Conservation (phyloP, 345 rosid genomes). For the Schrenkiella parvula region DNA sequence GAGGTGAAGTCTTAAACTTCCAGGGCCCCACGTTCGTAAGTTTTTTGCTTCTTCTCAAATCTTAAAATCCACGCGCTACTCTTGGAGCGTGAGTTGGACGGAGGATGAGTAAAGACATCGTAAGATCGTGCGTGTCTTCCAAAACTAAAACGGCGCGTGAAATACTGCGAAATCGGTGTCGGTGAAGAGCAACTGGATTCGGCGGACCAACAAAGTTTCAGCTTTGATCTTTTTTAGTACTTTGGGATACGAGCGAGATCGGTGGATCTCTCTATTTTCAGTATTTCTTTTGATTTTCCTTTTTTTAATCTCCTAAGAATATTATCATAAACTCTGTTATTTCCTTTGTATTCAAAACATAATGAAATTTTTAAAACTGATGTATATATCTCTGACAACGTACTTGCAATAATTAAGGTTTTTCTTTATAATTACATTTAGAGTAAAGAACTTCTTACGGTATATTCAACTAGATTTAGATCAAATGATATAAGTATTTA, state of each 20-base stretch:
- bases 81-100: background rate
- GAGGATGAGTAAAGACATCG: no score
- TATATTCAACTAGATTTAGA: background rate
- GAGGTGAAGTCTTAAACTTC: background rate
- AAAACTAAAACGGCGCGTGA: background rate
- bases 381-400: background rate
- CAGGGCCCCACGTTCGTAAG: background rate
- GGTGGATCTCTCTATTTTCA: conserved; percentile 9
- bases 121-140: background rate
- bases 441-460: no score
- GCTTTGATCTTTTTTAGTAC: background rate
- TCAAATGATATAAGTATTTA: background rate
- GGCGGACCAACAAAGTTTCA: conserved; percentile 23
- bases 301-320: background rate
- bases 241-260: conserved; percentile 13
- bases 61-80: background rate
- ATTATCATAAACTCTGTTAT: background rate
- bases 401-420: no score
- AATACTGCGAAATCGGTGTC: conserved; percentile 5
- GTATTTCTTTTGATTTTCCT: background rate
- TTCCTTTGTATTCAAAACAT: no score
- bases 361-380: no score
- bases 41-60: background rate
- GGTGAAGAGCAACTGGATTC: conserved; percentile 31
- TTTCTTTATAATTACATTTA: no score